Conservation (phyloP, 1,284 basidiomycete species). For the Puccinia coronata region DNA sequence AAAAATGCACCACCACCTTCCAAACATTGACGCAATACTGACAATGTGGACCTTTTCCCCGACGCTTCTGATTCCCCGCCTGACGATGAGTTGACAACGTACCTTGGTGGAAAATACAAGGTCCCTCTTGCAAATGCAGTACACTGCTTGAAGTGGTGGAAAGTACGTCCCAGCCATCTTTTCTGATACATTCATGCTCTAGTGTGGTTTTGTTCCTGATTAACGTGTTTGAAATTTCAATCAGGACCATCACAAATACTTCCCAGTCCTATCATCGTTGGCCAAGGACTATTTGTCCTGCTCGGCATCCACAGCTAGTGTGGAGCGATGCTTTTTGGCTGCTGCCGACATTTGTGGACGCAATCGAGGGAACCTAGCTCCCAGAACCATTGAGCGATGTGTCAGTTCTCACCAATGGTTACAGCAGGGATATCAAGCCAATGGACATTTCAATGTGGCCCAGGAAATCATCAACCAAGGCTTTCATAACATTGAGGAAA, state of each 20-base stretch:
- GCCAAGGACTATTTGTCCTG: background rate
- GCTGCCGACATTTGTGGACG: constrained; percentile 1
- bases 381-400: constrained; percentile 1
- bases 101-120: background rate
- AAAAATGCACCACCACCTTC: too few species aligned
- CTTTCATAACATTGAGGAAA: background rate
- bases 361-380: background rate
- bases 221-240: too few species aligned
- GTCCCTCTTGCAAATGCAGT: background rate
- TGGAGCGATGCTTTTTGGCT: background rate
- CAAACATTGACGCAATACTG: background rate
- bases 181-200: background rate
- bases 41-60: background rate
- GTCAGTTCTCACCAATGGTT: constrained; percentile 6
- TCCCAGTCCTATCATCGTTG: background rate
- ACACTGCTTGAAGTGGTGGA: background rate
- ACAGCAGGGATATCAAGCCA: background rate
- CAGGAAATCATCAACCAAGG: background rate
- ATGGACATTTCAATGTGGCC: background rate
- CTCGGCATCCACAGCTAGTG: background rate
- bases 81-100: background rate
- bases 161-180: background rate
- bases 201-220: background rate
- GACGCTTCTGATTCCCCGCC: background rate
- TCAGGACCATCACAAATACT: background rate